Evolutionary conservation across 208 protist species (phyloP).

Genomic region (Acanthamoeba healyi): DNA sequence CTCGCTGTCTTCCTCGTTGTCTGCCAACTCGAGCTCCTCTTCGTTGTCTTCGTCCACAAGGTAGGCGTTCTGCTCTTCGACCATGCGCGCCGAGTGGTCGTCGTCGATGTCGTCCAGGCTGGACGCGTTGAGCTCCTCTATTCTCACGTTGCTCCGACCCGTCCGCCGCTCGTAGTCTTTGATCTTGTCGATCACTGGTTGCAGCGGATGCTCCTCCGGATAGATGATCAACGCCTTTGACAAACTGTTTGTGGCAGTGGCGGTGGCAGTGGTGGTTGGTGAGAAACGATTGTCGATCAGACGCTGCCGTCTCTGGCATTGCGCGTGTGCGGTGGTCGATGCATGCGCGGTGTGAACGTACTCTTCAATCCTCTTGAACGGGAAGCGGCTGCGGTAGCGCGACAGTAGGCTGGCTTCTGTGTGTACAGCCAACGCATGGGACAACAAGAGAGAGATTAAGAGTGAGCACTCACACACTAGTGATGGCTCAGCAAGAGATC

Average conservation of each 20-base stretch:
- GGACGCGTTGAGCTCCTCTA: neutral
- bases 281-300: too few species aligned
- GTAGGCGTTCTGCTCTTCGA: neutral
- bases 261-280: too few species aligned
- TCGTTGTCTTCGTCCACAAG: neutral
- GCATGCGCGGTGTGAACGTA: neutral
- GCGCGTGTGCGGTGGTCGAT: neutral
- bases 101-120: constrained; percentile 52
- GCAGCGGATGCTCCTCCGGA: constrained; percentile 35
- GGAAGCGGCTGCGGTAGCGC: neutral
- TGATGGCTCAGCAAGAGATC: too few species aligned
- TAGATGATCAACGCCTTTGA: constrained; percentile 63
- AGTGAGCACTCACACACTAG: neutral
- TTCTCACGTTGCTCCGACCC: neutral
- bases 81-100: neutral
- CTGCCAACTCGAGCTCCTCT: neutral
- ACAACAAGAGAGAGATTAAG: too few species aligned
- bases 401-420: neutral
- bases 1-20: neutral
- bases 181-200: constrained; percentile 8
- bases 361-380: constrained; percentile 41
- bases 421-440: too few species aligned
- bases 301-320: neutral
- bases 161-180: constrained; percentile 4
- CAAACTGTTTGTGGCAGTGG: neutral